A percentile compares a stretch with the other conserved stretches of the same genome.
Evolutionary conservation across 768 basidiomycete genomes (phyloP).

Genomic region (Agaricus subrufescens): DNA sequence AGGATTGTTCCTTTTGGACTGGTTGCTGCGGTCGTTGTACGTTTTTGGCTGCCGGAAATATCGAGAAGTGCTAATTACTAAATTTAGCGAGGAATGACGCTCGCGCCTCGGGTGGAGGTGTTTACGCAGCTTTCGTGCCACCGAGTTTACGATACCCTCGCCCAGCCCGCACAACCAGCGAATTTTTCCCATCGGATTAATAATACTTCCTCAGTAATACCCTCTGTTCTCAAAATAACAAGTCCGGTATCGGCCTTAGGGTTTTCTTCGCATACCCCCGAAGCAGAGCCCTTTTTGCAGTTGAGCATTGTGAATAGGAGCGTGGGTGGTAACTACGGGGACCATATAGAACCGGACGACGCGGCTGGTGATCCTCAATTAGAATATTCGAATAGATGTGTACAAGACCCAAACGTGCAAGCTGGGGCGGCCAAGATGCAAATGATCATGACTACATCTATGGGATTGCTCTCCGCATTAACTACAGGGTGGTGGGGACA

Average conservation of each 20-base stretch:
- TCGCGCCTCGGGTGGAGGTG: constrained; percentile 76
- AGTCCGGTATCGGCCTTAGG: constrained; percentile 21
- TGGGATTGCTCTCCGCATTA: constrained; percentile 77
- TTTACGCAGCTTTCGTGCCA: constrained; percentile 77
- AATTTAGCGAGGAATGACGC: constrained; percentile 74
- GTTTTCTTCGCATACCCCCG: constrained; percentile 11
- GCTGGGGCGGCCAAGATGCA: constrained; percentile 69
- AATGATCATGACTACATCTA: constrained; percentile 69
- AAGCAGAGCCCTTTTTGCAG: constrained; percentile 9
- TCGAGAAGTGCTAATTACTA: constrained; percentile 9
- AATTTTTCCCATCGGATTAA: neutral
- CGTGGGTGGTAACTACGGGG: constrained; percentile 17
- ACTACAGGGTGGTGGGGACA: constrained; percentile 91
- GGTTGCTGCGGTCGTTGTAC: constrained; percentile 58
- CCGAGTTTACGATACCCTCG: constrained; percentile 31
- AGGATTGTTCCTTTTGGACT: constrained; percentile 82
- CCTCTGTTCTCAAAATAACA: constrained; percentile 14
- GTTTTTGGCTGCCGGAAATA: constrained; percentile 17
- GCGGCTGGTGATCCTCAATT: constrained; percentile 6
- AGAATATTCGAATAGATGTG: constrained; percentile 28
- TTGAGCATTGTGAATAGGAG: neutral
- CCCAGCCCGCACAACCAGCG: neutral
- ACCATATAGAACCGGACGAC: constrained; percentile 27
- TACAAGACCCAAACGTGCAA: constrained; percentile 55
- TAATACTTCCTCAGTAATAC: constrained; percentile 9